Base-by-base conservation (phyloP, 148 eudicot genomes). In the Chenopodium album region DNA sequence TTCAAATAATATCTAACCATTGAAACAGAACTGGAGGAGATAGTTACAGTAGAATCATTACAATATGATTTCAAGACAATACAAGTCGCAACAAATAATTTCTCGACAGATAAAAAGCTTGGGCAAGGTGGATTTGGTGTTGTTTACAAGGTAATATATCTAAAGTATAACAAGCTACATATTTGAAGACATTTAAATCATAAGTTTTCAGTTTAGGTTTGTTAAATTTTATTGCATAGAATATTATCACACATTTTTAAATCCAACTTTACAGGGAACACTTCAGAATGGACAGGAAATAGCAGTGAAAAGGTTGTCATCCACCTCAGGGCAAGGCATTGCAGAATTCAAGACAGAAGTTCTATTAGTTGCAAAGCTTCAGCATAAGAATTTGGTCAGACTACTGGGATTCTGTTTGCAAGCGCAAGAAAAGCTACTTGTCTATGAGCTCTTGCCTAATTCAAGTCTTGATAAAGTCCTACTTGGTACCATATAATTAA, bases 221-320 rank as follows among this genome's bases (percentile, higher is more conserved):
- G 17, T 19, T 7, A 37, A 37, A 37, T 37, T 37, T 37, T 37
- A 37, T 4, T 37, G 41, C 41, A 34, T 34, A 0, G 41, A 37
- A 37, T 37, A 37, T 37, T 4, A 0, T 37, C 41, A 34, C 6
- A 37, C 41, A 37, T 37, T 37, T 37, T 37, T 4, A 37, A 56
- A 56, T 10, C 2, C 29, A 22, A 28, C 26, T 68, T 46, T 2
- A 34, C 29, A 84, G 87, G 87, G 87, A 59, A 87, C 22, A 54
- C 85, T 84, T 64, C 63, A 17, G 11, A 76, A 71, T 32, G 87
- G 87, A 9, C 60, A 84, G 28, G 75, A 71, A 67, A 56, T 87
- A 67, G 89, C 86, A 0, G 87, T 87, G 14, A 87, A 87, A 54
- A 85, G 87, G 73, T 78, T 87, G 14, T 84, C 87, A 2, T 34